phyloP scores from a whole-genome alignment of 2,329 filamentous ascomycete species.

The Rosellinia necatrix region DNA sequence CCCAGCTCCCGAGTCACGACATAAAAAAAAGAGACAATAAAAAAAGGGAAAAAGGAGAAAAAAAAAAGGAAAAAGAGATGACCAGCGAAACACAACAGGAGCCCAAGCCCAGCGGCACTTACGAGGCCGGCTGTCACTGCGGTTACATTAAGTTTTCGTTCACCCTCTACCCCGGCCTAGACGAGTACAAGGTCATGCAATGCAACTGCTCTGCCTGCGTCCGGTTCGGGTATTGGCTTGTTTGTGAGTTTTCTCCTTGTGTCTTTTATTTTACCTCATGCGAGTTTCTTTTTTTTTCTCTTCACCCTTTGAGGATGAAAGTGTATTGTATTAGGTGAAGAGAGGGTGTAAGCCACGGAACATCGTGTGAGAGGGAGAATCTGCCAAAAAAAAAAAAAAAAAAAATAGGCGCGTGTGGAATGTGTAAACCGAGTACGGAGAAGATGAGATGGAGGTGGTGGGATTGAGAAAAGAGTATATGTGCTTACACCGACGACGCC shows the following conservation, averaged over 20 bases:
- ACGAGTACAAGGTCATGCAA: constrained; percentile 49
- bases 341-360: too few species aligned
- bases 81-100: neutral
- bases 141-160: constrained; percentile 54
- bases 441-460: too few species aligned
- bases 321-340: too few species aligned
- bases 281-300: neutral
- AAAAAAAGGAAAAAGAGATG: neutral
- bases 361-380: too few species aligned
- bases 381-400: too few species aligned
- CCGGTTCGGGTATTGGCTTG: constrained; percentile 56
- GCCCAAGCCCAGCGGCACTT: constrained; percentile 41
- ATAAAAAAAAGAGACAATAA: too few species aligned
- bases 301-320: neutral
- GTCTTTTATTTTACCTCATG: neutral
- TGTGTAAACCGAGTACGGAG: too few species aligned
- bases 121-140: constrained; percentile 58
- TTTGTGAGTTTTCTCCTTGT: constrained; percentile 44
- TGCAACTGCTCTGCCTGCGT: constrained; percentile 61
- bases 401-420: too few species aligned
- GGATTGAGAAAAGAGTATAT: too few species aligned
- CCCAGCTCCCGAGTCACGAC: too few species aligned
- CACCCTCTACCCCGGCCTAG: constrained; percentile 53
- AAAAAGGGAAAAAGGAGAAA: too few species aligned
- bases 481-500: neutral